Evolutionary conservation across 2,329 filamentous ascomycete species (phyloP).

Genomic region (Lecanicillium sp.): DNA sequence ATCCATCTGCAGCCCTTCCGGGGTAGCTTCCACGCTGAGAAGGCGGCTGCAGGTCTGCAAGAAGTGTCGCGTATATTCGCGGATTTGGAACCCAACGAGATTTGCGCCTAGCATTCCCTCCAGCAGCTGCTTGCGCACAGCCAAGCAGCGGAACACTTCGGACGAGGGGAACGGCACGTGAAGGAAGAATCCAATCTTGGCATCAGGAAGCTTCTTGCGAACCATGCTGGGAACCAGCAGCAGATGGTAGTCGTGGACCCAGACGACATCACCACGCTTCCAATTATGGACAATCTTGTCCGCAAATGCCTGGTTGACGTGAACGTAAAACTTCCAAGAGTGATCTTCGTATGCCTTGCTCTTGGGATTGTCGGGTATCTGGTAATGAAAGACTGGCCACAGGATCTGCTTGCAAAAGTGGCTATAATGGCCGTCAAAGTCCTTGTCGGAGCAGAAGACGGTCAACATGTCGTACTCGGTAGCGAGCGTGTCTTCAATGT

Average conservation of each 20-base stretch:
- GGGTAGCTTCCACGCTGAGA: constrained; percentile 81
- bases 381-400: constrained; percentile 97
- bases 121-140: constrained; percentile 76
- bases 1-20: constrained; percentile 81
- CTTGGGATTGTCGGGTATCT: constrained; percentile 95
- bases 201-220: constrained; percentile 81
- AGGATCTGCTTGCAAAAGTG: constrained; percentile 98
- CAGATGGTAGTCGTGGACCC: constrained; percentile 94
- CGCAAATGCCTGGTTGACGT: constrained; percentile 87
- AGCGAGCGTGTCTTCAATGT: constrained; percentile 75
- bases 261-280: constrained; percentile 88
- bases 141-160: constrained; percentile 88
- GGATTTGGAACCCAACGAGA: constrained; percentile 86
- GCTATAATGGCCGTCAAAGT: constrained; percentile 89
- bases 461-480: constrained; percentile 76
- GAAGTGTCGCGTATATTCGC: constrained; percentile 90
- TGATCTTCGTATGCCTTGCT: constrained; percentile 98
- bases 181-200: constrained; percentile 92
- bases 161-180: constrained; percentile 95
- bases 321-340: constrained; percentile 91
- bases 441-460: constrained; percentile 81
- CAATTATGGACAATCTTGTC: constrained; percentile 85
- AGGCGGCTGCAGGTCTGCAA: constrained; percentile 91
- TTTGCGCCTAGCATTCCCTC: constrained; percentile 92
- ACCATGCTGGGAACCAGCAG: constrained; percentile 85